Conservation (phyloP, 345 rosid genomes). For the Cochlearia excelsa region DNA sequence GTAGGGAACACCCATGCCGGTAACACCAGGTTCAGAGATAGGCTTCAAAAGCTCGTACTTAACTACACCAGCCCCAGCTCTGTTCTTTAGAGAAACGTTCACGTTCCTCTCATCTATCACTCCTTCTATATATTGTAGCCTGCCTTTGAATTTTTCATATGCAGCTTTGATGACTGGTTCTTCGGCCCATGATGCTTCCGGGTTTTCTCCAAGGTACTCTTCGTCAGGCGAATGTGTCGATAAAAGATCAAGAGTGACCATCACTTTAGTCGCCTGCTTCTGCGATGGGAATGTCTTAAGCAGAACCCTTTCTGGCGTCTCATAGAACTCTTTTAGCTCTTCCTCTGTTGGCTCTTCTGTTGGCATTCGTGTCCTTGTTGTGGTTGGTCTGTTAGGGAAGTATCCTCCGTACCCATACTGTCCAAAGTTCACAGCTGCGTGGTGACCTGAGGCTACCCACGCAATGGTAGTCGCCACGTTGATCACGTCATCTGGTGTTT, state of each 20-base stretch:
- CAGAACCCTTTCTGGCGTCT: slow-evolving; percentile 27
- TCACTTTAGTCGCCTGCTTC: slow-evolving; percentile 37
- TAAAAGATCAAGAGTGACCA: slow-evolving; percentile 36
- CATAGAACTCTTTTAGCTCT: slow-evolving; percentile 28
- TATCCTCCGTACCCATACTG: slow-evolving; percentile 39
- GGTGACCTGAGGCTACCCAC: slow-evolving; percentile 41
- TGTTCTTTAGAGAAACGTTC: slow-evolving; percentile 31
- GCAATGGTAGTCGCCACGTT: slow-evolving; percentile 31
- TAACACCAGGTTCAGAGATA: slow-evolving; percentile 25
- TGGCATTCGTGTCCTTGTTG: slow-evolving; percentile 31
- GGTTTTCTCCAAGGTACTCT: slow-evolving; percentile 32
- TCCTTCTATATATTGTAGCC: slow-evolving; percentile 33
- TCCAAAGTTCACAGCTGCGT: slow-evolving; percentile 41
- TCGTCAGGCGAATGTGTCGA: slow-evolving; percentile 40
- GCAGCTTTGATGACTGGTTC: slow-evolving; percentile 33
- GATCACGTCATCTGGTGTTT: slow-evolving; percentile 35
- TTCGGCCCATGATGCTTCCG: slow-evolving; percentile 28
- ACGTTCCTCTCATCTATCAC: slow-evolving; percentile 37
- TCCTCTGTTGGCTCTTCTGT: slow-evolving; percentile 32
- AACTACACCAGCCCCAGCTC: slow-evolving; percentile 39
- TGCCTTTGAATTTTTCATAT: slow-evolving; percentile 27
- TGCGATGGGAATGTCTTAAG: slow-evolving; percentile 33
- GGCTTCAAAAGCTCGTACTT: slow-evolving; percentile 40
- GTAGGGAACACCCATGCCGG: slow-evolving; percentile 36
- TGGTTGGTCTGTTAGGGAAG: slow-evolving; percentile 40